Evolutionary conservation across 352 stramenopile species (phyloP).

Genomic region (Phytophthora syringae): DNA sequence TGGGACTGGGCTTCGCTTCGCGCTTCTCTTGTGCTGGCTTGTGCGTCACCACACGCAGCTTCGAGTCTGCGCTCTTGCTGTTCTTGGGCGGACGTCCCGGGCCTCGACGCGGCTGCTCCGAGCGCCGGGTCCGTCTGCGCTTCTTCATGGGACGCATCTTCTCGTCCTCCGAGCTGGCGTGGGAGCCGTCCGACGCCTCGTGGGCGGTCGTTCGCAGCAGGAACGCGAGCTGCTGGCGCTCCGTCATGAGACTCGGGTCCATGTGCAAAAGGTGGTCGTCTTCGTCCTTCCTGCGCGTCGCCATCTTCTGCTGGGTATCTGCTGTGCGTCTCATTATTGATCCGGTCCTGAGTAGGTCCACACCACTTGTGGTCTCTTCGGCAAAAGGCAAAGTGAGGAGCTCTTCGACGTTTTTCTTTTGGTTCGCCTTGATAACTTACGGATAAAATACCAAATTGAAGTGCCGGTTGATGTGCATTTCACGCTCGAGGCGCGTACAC

Average conservation of each 20-base stretch:
- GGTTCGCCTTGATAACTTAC: not conserved
- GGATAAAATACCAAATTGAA: not conserved
- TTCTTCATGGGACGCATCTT: conserved; percentile 20
- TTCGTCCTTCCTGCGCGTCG: conserved; percentile 30
- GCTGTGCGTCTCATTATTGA: conserved; percentile 12
- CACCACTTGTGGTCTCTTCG: conserved; percentile 20
- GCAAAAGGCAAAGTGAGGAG: conserved; percentile 20
- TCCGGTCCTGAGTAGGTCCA: no score
- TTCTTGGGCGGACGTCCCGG: conserved; percentile 35
- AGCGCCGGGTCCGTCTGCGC: conserved; percentile 12
- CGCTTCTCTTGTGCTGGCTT: not conserved
- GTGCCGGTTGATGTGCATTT: conserved; percentile 40
- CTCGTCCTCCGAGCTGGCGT: conserved; percentile 41
- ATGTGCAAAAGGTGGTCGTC: conserved; percentile 35
- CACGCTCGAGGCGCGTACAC: conserved; percentile 60
- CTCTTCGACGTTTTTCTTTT: not conserved
- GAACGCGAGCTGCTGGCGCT: conserved; percentile 82
- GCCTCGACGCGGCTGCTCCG: conserved; percentile 17
- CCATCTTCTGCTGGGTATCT: conserved; percentile 18
- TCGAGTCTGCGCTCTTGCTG: conserved; percentile 25
- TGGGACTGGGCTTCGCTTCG: conserved; percentile 42
- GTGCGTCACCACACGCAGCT: conserved; percentile 12
- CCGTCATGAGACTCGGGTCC: conserved; percentile 79
- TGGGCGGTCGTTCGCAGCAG: conserved; percentile 72
- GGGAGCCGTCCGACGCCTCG: conserved; percentile 42